Evolutionary conservation across 2,329 filamentous ascomycete genomes (phyloP).

Genomic region (Clonostachys sp.): DNA sequence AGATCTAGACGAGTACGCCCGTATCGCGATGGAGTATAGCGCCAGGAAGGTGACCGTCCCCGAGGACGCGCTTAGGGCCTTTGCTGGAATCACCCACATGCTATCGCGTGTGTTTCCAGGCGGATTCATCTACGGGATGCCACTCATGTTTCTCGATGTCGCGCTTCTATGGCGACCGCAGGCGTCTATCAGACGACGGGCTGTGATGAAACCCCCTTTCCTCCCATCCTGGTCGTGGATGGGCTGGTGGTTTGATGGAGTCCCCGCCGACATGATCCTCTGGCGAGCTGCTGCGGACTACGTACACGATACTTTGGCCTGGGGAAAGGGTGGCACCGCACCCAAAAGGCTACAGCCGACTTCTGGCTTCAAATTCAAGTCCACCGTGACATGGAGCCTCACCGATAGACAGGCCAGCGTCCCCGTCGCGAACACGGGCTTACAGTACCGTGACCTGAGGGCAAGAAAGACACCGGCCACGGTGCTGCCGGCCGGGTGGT

Average conservation of each 20-base stretch:
- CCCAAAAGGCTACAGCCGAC: conserved; percentile 26
- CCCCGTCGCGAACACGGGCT: conserved; percentile 27
- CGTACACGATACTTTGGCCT: conserved; percentile 12
- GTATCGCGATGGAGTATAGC: conserved; percentile 37
- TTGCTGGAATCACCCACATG: conserved; percentile 34
- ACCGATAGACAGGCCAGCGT: conserved; percentile 28
- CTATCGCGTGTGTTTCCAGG: conserved; percentile 33
- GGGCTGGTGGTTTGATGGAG: conserved; percentile 40
- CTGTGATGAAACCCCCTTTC: conserved; percentile 26
- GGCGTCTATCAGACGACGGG: conserved; percentile 32
- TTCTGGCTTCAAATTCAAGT: conserved; percentile 29
- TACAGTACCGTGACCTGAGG: conserved; percentile 31
- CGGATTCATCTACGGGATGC: conserved; percentile 39
- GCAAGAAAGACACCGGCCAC: conserved; percentile 20
- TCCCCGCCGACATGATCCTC: conserved; percentile 32
- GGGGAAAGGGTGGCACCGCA: background rate
- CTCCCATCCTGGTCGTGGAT: conserved; percentile 42
- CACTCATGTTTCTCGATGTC: conserved; percentile 37
- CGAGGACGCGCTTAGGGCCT: conserved; percentile 35
- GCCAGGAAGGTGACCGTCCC: conserved; percentile 28
- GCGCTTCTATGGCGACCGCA: conserved; percentile 39
- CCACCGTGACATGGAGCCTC: conserved; percentile 30
- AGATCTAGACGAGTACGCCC: conserved; percentile 38
- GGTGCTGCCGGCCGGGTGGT: conserved; percentile 32
- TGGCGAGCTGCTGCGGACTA: conserved; percentile 39